Evolutionary conservation across 257 asterid species (phyloP).

Genomic region (Leonotis leonurus): DNA sequence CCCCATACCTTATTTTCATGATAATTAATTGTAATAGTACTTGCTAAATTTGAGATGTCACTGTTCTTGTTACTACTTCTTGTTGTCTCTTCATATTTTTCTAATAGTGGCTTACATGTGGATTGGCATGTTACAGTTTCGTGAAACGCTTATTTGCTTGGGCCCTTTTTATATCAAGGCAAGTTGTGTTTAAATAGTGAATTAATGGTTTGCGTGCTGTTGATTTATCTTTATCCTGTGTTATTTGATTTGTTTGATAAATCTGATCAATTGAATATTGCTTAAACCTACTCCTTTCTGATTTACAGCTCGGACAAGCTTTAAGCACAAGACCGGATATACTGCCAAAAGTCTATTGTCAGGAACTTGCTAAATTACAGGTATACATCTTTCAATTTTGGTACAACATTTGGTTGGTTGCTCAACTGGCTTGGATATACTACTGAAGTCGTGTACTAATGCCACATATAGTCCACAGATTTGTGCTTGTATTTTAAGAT

Average conservation of each 20-base stretch:
- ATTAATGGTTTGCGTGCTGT: constrained; percentile 6
- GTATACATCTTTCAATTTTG: no score
- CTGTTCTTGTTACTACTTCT: background rate
- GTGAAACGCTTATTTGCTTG: constrained; percentile 78
- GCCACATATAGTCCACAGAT: no score
- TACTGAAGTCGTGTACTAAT: no score
- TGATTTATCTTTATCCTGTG: background rate
- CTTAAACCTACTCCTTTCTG: no score
- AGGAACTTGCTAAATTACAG: constrained; percentile 90
- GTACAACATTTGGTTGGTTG: no score
- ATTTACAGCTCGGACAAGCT: constrained; percentile 93
- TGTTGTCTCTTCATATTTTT: constrained; percentile 1
- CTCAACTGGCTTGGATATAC: no score
- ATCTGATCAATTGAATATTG: constrained; percentile 8
- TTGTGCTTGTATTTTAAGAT: constrained; percentile 14
- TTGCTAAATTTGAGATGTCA: background rate
- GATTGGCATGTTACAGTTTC: constrained; percentile 64
- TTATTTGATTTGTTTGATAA: background rate
- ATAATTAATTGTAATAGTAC: background rate
- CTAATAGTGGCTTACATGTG: constrained; percentile 17
- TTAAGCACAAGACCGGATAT: constrained; percentile 96
- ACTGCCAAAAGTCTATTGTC: constrained; percentile 82
- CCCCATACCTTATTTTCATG: background rate
- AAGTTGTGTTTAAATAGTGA: constrained; percentile 33
- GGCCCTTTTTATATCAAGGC: constrained; percentile 98